Evolutionary conservation across 192 early-diverging fungal species (phyloP), one percentile per base, ranked within the genome.

Genomic region (Linderina pennispora): DNA sequence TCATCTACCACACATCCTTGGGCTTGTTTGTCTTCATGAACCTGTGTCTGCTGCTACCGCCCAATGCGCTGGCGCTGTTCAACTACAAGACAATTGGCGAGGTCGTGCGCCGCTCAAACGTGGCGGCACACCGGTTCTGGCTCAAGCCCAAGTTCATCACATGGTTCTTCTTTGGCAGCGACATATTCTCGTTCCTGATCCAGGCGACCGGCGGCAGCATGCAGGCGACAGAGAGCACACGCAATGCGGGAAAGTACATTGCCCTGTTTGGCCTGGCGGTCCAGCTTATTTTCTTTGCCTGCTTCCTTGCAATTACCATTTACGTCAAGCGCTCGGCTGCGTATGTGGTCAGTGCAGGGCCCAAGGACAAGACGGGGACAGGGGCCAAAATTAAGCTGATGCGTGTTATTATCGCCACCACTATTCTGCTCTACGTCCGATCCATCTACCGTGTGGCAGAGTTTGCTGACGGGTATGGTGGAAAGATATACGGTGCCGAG

Each of bases 161-260:
- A 1, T 72, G 68, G 67, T 66, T 75, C 8, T 73, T 75, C 24
- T 75, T 75, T 47, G 23, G 40, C 13, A 73, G 69, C 55, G 73
- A 75, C 41, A 56, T 75, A 5, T 50, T 73, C 17, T 56, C 70
- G 1, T 73, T 75, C 23, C 22, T 72, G 19, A 35, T 75, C 24
- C 73, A 73, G 34, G 58, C 58, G 22, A 23, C 40, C 0, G 74
- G 74, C 0, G 64, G 47, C 0, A 53, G 58, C 2, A 55, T 76
- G 47, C 48, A 54, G 19, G 43, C 54, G 4, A 31, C 43, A 1
- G 44, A 55, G 4, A n/a, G 16, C 13, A 47, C 44, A 24, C 38
- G 48, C 21, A 35, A 39, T 0, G 40, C 41, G 1, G 74, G 62
- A 23, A 65, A 53, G n/a, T 62, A 55, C 40, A 59, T 66, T 3